phyloP scores from a whole-genome alignment of 164 flowering plant genomes.

The Stephania cephalantha region DNA sequence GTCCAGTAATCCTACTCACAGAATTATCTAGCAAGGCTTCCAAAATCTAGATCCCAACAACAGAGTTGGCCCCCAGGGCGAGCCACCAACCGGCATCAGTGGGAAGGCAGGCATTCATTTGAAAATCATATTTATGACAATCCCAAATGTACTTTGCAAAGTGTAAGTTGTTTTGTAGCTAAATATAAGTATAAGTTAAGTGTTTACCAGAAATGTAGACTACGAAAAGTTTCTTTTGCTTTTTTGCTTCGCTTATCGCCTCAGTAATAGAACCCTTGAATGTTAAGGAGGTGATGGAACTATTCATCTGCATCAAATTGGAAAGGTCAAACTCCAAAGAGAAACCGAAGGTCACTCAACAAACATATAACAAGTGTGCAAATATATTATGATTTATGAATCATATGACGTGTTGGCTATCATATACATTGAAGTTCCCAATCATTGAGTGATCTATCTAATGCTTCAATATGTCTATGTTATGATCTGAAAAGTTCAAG shows the following conservation, averaged over 20 bases:
- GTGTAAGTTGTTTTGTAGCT: neutral
- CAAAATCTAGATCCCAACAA: neutral
- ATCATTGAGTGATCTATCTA: neutral
- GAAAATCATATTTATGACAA: no score
- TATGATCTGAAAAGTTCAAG: no score
- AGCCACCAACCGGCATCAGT: neutral
- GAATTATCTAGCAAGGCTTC: neutral
- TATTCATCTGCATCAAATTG: constrained; percentile 47
- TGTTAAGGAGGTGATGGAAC: constrained; percentile 35
- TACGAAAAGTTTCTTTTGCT: constrained; percentile 59
- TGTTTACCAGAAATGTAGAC: constrained; percentile 63
- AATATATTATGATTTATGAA: neutral
- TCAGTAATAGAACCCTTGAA: constrained; percentile 60
- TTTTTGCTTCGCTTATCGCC: constrained; percentile 64
- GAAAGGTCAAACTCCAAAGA: constrained; percentile 1
- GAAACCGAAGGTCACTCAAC: neutral
- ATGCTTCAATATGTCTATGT: neutral
- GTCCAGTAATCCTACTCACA: neutral
- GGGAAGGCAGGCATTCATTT: neutral
- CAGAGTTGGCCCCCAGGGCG: neutral
- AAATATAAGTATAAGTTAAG: neutral
- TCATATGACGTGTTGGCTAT: neutral
- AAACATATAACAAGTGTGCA: neutral
- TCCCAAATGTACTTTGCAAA: neutral
- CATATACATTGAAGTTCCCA: neutral